These are phyloP conservation scores for Cunninghamia lanceolata DNA, from an alignment of 75 land plant genomes.

Conservation along the genomic window DNA sequence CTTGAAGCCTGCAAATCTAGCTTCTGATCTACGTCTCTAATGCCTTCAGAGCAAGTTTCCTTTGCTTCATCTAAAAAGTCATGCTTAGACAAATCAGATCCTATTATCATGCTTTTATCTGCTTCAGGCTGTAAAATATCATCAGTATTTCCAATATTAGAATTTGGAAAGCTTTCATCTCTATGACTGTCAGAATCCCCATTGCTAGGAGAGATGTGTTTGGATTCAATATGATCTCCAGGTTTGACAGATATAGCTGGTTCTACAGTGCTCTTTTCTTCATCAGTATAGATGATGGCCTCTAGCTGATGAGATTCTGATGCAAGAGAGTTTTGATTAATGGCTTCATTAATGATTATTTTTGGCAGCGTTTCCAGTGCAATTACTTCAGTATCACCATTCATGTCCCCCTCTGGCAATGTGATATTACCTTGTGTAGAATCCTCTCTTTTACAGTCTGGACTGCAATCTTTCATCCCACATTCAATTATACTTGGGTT, in stretches of 20 bases:
- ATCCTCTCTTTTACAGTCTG: not conserved
- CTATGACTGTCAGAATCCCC: not conserved
- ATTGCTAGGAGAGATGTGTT: not conserved
- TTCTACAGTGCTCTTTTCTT: not conserved
- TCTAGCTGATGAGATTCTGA: not conserved
- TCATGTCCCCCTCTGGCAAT: not conserved
- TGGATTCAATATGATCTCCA: not conserved
- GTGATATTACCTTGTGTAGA: not conserved
- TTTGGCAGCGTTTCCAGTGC: not conserved
- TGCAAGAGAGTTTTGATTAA: not conserved
- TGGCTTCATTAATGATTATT: not conserved
- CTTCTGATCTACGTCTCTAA: not conserved
- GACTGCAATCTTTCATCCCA: not conserved
- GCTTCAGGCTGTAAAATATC: not conserved
- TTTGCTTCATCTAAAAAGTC: not conserved
- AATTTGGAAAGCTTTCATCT: not conserved
- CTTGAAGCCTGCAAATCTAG: not conserved
- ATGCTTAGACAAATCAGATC: not conserved
- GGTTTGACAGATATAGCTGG: not conserved
- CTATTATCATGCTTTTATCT: not conserved
- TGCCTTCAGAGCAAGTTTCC: not conserved
- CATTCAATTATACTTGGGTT: constrained; percentile 1
- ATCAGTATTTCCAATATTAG: not conserved
- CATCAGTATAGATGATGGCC: not conserved
- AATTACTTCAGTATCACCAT: not conserved